Evolutionary conservation across 495 filamentous ascomycete genomes (phyloP), one percentile per base, ranked within the genome.

Genomic region (Penicillium manginii): DNA sequence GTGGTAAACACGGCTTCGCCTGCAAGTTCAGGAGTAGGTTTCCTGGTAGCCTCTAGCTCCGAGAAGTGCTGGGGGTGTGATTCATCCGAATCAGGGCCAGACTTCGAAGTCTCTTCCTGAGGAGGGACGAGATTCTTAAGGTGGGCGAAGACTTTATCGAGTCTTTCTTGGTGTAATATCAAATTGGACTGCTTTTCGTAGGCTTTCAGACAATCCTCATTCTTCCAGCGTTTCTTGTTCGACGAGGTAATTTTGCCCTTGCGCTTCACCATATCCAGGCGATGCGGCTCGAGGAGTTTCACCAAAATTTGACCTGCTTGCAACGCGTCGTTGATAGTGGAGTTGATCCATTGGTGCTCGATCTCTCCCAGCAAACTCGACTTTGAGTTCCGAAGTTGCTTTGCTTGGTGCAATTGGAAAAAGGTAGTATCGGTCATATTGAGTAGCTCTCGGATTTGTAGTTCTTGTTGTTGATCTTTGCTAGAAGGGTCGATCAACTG

Each of bases 341-440:
- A 55, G 29, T 57, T 51, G 21, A 62, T 54, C 63, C 63, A 65
- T n/a, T 59, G 55, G 12, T 54, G 49, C 31, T 65, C 63, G 29
- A 65, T 59, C 26, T 65, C 59, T 22, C 63, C 63, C 15, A 65
- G 49, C 6, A 42, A 49, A 21, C 11, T n/a, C 9, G 48, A 48
- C 9, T 62, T 62, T 17, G 19, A 45, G 4, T 59, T 52, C 33
- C 48, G 46, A 0, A 65, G 31, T 18, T 51, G 33, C 45, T 51
- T 61, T 12, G 59, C 50, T 39, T 53, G 19, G 2, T 50, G 6
- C n/a, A 55, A n/a, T 40, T 59, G 47, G 4, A 48, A 18, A 21
- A 47, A 33, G 5, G 58, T 35, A 17, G 57, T 48, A 23, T 59
- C 52, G 4, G 52, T 56, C 56, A 54, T 40, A 2, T 57, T 57